A percentile compares a stretch with the other conserved stretches of the same genome.
Evolutionary conservation across 306 rosid species (phyloP).

Genomic region (Luffa aegyptiaca): DNA sequence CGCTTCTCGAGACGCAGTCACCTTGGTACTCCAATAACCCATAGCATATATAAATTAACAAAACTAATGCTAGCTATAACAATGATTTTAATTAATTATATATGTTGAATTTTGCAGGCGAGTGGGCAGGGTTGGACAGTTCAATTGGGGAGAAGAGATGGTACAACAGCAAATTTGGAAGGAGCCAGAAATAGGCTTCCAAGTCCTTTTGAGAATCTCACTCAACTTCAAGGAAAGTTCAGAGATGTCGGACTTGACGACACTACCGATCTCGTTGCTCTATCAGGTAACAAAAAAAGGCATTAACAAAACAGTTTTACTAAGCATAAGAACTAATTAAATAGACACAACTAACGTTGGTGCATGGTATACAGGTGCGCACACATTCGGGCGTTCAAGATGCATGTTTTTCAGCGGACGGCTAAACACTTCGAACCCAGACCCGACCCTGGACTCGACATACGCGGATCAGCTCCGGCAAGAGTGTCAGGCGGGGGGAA

Average conservation of each 20-base stretch:
- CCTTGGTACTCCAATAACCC: constrained; percentile 14
- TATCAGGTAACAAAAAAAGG: constrained; percentile 2
- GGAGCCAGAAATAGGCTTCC: constrained; percentile 19
- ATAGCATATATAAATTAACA: background rate
- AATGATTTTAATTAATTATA: too few species aligned
- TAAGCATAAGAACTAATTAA: too few species aligned
- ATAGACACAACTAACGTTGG: too few species aligned
- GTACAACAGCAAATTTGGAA: constrained; percentile 17
- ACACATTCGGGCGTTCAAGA: constrained; percentile 34
- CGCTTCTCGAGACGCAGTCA: constrained; percentile 17
- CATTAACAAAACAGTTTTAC: too few species aligned
- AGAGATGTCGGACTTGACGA: constrained; percentile 7
- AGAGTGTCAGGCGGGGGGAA: constrained; percentile 12
- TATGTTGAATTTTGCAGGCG: background rate
- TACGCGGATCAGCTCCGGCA: constrained; percentile 21
- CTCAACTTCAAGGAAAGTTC: background rate
- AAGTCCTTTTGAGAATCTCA: constrained; percentile 5
- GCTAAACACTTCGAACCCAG: constrained; percentile 15
- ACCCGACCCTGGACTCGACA: constrained; percentile 16
- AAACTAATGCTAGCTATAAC: too few species aligned
- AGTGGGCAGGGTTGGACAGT: constrained; percentile 21
- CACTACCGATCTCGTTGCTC: constrained; percentile 21
- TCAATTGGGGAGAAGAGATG: constrained; percentile 29
- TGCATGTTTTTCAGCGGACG: constrained; percentile 10
- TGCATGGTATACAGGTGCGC: constrained; percentile 21